Conservation (phyloP, 768 basidiomycete genomes). For the Agaricus subrufescens region DNA sequence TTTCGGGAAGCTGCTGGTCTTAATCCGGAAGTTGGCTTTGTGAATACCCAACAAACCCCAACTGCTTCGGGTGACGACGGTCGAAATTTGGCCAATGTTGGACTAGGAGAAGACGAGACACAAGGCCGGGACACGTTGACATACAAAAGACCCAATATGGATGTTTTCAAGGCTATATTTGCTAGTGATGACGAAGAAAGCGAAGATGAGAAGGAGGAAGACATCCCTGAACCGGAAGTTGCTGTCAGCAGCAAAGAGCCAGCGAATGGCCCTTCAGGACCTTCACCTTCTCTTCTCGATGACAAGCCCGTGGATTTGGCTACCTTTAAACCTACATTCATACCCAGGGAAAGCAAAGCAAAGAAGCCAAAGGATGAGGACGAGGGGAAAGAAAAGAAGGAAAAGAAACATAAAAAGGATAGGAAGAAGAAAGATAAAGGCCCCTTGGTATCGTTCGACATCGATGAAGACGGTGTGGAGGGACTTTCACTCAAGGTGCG, state of each 20-base stretch:
- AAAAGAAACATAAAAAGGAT: slow-evolving; percentile 46
- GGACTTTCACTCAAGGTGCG: slow-evolving; percentile 27
- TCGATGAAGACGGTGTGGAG: slow-evolving; percentile 58
- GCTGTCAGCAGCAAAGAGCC: slow-evolving; percentile 21
- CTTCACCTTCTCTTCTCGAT: slow-evolving; percentile 14
- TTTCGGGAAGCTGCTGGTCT: slow-evolving; percentile 9
- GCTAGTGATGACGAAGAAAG: slow-evolving; percentile 91
- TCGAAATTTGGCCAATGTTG: slow-evolving; percentile 75
- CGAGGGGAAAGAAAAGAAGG: slow-evolving; percentile 24
- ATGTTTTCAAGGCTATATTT: slow-evolving; percentile 97
- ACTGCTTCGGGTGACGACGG: slow-evolving; percentile 21
- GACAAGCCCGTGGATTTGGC: slow-evolving; percentile 43
- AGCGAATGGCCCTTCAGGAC: slow-evolving; percentile 12
- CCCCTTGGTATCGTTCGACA: slow-evolving; percentile 70
- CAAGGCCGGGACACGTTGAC: slow-evolving; percentile 87
- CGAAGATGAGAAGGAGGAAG: slow-evolving; percentile 54
- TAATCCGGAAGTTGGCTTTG: not conserved
- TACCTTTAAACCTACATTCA: slow-evolving; percentile 89
- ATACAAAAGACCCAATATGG: slow-evolving; percentile 83
- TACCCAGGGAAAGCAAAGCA: slow-evolving; percentile 52
- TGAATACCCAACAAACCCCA: not conserved
- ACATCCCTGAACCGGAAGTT: slow-evolving; percentile 22
- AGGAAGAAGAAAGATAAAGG: slow-evolving; percentile 42
- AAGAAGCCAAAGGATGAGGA: slow-evolving; percentile 41
- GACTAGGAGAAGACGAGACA: slow-evolving; percentile 86